These are phyloP conservation scores for Yamadazyma kanchanaburiensis DNA, from an alignment of 1,139 yeast species.

Conservation along the genomic window DNA sequence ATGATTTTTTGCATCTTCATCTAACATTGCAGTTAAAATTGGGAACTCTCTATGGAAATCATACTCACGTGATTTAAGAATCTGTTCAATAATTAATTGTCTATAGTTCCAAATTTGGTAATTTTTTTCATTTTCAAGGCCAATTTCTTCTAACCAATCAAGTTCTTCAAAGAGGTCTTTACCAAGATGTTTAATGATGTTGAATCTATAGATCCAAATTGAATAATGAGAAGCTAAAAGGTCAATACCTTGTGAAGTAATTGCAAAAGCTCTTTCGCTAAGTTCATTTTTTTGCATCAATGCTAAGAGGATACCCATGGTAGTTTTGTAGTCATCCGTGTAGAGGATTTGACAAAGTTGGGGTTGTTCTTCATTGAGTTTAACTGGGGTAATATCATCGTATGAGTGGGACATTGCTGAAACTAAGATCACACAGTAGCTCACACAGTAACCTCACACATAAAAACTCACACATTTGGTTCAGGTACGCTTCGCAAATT, in stretches of 20 bases:
- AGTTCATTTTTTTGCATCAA: slow-evolving; percentile 59
- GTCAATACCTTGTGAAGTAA: slow-evolving; percentile 62
- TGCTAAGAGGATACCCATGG: slow-evolving; percentile 63
- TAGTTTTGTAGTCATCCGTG: slow-evolving; percentile 60
- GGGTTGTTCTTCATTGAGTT: slow-evolving; percentile 44
- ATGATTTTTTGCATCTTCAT: slow-evolving; percentile 82
- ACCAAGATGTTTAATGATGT: slow-evolving; percentile 44
- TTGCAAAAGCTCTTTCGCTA: slow-evolving; percentile 65
- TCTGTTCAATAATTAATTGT: slow-evolving; percentile 49
- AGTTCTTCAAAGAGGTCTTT: slow-evolving; percentile 48
- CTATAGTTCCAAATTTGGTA: slow-evolving; percentile 97
- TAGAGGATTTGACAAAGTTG: slow-evolving; percentile 76
- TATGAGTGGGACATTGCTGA: slow-evolving; percentile 21
- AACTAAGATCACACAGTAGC: not conserved
- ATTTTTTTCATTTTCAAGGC: slow-evolving; percentile 78
- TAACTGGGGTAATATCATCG: slow-evolving; percentile 40
- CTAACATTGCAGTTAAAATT: slow-evolving; percentile 61
- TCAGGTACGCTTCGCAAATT: no score
- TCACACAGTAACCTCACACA: no score
- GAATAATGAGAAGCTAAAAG: slow-evolving; percentile 89
- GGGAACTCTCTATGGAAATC: slow-evolving; percentile 57
- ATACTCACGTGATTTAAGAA: slow-evolving; percentile 26
- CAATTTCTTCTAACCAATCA: slow-evolving; percentile 75
- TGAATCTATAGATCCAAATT: slow-evolving; percentile 77
- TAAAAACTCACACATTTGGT: no score